Percentiles rank a stretch among this genome's conserved stretches.
Evolutionary conservation across 805 yeast genomes (phyloP).

Genomic region (Lachancea sp.): DNA sequence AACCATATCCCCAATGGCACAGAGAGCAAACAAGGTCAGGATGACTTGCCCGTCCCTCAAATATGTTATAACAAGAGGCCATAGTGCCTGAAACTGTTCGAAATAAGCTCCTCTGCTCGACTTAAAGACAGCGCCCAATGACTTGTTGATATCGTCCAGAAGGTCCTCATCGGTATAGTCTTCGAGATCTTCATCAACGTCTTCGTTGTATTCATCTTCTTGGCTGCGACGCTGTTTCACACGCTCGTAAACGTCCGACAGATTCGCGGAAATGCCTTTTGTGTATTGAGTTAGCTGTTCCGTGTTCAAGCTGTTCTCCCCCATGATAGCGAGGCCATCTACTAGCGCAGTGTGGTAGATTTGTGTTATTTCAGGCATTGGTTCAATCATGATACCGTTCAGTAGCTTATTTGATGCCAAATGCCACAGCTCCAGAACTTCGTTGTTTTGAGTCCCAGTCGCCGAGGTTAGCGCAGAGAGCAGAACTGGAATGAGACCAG

Average conservation of each 20-base stretch:
- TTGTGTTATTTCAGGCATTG: constrained; percentile 74
- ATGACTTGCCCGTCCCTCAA: constrained; percentile 62
- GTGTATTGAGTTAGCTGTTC: constrained; percentile 52
- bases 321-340: constrained; percentile 60
- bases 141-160: constrained; percentile 76
- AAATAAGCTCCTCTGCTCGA: constrained; percentile 51
- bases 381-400: constrained; percentile 65
- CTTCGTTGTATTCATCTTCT: constrained; percentile 86
- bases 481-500: constrained; percentile 73
- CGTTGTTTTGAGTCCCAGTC: constrained; percentile 46
- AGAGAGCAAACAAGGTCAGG: constrained; percentile 68
- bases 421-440: constrained; percentile 65
- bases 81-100: constrained; percentile 55
- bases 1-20: constrained; percentile 71
- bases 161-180: constrained; percentile 87
- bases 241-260: constrained; percentile 64
- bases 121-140: constrained; percentile 64
- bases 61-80: constrained; percentile 54
- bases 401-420: constrained; percentile 61
- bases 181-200: constrained; percentile 73
- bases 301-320: constrained; percentile 51
- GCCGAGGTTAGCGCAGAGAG: constrained; percentile 53
- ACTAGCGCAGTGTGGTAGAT: constrained; percentile 69
- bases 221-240: constrained; percentile 64
- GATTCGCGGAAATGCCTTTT: constrained; percentile 50